Evolutionary conservation across 768 basidiomycete species (phyloP).

Genomic region (Tricholoma bakamatsutake): DNA sequence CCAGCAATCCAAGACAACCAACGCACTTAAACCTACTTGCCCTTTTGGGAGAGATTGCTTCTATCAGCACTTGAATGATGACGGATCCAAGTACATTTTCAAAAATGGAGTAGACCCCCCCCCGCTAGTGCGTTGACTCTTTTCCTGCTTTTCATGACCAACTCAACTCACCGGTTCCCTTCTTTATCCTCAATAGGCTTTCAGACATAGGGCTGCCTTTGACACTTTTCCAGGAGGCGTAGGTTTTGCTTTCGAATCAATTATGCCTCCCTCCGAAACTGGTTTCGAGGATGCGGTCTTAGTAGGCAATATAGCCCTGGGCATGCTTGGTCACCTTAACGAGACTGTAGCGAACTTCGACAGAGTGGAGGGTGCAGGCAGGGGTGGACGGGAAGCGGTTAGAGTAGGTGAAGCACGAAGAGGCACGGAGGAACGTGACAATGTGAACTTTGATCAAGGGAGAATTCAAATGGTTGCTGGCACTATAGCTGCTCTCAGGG

Average conservation of each 20-base stretch:
- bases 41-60: slow-evolving; percentile 82
- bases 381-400: background rate
- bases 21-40: slow-evolving; percentile 47
- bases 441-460: background rate
- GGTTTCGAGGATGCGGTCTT: slow-evolving; percentile 1
- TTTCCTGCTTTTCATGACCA: too few relatives aligned
- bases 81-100: slow-evolving; percentile 59
- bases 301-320: slow-evolving; percentile 11
- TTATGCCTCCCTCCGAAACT: background rate
- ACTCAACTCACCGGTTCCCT: background rate
- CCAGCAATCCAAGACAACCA: slow-evolving; percentile 49
- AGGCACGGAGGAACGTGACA: background rate
- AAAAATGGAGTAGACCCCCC: slow-evolving; percentile 45
- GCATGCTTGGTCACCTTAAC: slow-evolving; percentile 4
- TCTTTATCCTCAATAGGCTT: background rate
- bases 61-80: slow-evolving; percentile 63
- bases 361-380: slow-evolving; percentile 6
- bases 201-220: background rate
- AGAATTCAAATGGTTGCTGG: slow-evolving; percentile 11
- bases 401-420: background rate
- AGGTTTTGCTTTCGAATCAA: background rate
- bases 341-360: slow-evolving; percentile 3
- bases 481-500: slow-evolving; percentile 14
- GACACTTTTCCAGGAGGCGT: background rate
- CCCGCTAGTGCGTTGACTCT: slow-evolving; percentile 39